phyloP scores from a whole-genome alignment of 73 alveolate genomes.

The Stentor roeselii region DNA sequence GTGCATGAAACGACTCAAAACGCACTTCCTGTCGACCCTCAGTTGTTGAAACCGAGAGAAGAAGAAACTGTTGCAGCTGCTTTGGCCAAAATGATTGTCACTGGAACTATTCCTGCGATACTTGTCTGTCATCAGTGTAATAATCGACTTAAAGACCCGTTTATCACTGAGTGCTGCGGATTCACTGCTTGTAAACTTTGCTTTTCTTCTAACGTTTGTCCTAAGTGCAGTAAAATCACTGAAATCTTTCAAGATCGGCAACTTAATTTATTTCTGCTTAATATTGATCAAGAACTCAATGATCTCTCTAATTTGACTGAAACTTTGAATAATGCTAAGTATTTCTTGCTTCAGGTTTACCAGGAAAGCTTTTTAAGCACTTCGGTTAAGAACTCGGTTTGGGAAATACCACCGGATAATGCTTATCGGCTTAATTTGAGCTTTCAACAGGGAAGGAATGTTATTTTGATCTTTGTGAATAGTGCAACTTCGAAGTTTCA shows the following conservation, averaged over 20 bases:
- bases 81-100: slow-evolving; percentile 6
- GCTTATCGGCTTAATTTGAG: not conserved
- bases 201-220: not conserved
- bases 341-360: slow-evolving; percentile 17
- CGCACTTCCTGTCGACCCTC: not conserved
- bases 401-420: slow-evolving; percentile 10
- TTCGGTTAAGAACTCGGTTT: slow-evolving; percentile 2
- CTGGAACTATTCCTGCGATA: slow-evolving; percentile 6
- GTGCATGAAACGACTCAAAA: not conserved
- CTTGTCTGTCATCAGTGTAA: slow-evolving; percentile 11
- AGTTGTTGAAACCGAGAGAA: slow-evolving; percentile 6
- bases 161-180: slow-evolving; percentile 11
- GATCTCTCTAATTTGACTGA: slow-evolving; percentile 2
- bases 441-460: not conserved
- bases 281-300: not conserved
- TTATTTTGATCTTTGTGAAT: slow-evolving; percentile 18
- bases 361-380: not conserved
- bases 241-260: slow-evolving; percentile 8
- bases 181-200: slow-evolving; percentile 11
- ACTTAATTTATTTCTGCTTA: not conserved
- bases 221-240: not conserved
- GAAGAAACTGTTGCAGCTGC: slow-evolving; percentile 18
- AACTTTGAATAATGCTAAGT: not conserved
- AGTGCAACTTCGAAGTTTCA: slow-evolving; percentile 9
- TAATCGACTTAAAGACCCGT: not conserved